Percentiles rank a stretch among this genome's conserved stretches.
These are phyloP conservation scores for Immersiella caudata DNA, from an alignment of 495 filamentous ascomycete genomes.

Conservation along the genomic window DNA sequence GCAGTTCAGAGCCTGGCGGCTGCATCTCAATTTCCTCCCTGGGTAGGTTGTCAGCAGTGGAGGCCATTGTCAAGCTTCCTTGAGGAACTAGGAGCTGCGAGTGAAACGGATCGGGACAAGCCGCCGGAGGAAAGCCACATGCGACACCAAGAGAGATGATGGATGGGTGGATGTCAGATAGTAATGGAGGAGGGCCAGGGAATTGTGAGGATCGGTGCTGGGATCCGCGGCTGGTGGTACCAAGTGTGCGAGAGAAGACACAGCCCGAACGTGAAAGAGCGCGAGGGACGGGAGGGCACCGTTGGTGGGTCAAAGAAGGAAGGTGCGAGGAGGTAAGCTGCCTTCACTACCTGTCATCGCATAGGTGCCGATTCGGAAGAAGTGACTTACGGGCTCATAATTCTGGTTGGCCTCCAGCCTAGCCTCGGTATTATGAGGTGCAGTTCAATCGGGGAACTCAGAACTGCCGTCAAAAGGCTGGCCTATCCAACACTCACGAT, in stretches of 20 bases:
- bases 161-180: neutral
- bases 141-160: neutral
- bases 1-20: neutral
- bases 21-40: constrained; percentile 15
- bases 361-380: neutral
- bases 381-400: neutral
- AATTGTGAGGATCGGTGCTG: neutral
- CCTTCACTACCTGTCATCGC: neutral
- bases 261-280: neutral
- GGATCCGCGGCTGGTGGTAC: neutral
- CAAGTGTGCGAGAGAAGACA: neutral
- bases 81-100: neutral
- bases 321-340: neutral
- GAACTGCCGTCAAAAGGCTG: neutral
- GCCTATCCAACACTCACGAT: neutral
- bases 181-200: neutral
- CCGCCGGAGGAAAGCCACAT: neutral
- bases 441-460: neutral
- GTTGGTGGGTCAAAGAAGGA: neutral
- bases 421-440: neutral
- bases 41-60: neutral
- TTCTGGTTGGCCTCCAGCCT: neutral
- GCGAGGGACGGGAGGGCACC: neutral
- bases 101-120: neutral
- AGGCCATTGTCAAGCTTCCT: neutral